phyloP scores from a whole-genome alignment of 257 asterid genomes.

The Galeopsis tetrahit region DNA sequence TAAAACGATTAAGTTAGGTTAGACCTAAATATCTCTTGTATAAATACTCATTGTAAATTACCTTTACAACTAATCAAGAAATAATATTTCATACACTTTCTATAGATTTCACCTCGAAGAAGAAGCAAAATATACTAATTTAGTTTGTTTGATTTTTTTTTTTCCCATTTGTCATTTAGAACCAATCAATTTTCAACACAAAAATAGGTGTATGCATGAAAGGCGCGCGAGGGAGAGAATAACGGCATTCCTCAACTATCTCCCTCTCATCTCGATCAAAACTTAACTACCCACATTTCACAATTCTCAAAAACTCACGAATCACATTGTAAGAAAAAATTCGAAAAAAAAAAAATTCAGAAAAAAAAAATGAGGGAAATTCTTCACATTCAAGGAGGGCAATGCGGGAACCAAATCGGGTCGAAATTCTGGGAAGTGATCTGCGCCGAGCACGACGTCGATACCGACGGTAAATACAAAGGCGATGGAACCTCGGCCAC shows the following conservation, averaged over 20 bases:
- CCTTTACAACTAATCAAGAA: too few relatives aligned
- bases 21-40: too few relatives aligned
- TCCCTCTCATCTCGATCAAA: slow-evolving; percentile 30
- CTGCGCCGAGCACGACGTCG: slow-evolving; percentile 67
- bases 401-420: slow-evolving; percentile 76
- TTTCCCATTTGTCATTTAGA: neutral
- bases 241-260: slow-evolving; percentile 34
- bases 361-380: slow-evolving; percentile 60
- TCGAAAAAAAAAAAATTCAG: neutral
- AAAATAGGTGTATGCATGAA: neutral
- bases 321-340: neutral
- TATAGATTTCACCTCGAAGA: too few relatives aligned
- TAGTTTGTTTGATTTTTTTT: too few relatives aligned
- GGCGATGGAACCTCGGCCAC: slow-evolving; percentile 50
- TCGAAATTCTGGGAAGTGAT: slow-evolving; percentile 74
- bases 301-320: slow-evolving; percentile 3
- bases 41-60: too few relatives aligned
- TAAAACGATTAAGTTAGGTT: too few relatives aligned
- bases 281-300: slow-evolving; percentile 24
- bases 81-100: too few relatives aligned
- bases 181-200: neutral
- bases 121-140: too few relatives aligned
- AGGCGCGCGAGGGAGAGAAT: slow-evolving; percentile 19
- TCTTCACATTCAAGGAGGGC: slow-evolving; percentile 70
- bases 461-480: slow-evolving; percentile 56